These are phyloP conservation scores for Moesziomyces parantarcticus DNA, from an alignment of 1,284 basidiomycete genomes.

Conservation along the genomic window DNA sequence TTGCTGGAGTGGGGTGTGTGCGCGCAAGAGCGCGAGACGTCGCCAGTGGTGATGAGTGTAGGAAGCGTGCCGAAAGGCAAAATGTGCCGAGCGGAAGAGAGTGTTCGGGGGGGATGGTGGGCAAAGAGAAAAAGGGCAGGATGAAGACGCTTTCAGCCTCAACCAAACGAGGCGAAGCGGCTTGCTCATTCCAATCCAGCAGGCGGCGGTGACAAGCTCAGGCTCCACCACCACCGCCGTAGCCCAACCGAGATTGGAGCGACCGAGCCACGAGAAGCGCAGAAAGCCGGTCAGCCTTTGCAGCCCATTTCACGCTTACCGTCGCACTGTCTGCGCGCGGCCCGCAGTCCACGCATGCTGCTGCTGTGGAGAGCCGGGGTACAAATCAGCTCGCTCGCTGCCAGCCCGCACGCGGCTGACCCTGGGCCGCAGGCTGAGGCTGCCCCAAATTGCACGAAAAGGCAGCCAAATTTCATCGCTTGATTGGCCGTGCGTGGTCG, in stretches of 20 bases:
- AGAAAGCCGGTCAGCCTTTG: background rate
- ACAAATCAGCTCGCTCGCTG: background rate
- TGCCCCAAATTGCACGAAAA: background rate
- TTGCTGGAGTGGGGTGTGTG: background rate
- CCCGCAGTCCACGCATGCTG: background rate
- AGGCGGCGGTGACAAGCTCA: background rate
- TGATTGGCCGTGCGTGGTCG: background rate
- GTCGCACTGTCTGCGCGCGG: no score
- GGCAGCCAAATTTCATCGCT: background rate
- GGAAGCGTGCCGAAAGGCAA: constrained; percentile 24
- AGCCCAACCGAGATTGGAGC: background rate
- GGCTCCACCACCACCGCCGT: background rate
- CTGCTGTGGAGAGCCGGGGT: background rate
- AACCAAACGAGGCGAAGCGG: background rate
- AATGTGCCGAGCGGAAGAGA: background rate
- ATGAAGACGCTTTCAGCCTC: background rate
- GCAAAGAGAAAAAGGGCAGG: background rate
- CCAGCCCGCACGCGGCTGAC: background rate
- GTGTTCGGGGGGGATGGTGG: constrained; percentile 11
- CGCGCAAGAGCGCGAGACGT: background rate
- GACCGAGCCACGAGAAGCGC: background rate
- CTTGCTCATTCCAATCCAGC: background rate
- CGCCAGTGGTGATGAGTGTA: constrained; percentile 28
- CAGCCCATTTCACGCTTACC: background rate
- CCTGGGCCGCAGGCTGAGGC: background rate